Evolutionary conservation across 192 early-diverging fungal genomes (phyloP), one percentile per base, ranked within the genome.

Genomic region (Coemansia sp.): DNA sequence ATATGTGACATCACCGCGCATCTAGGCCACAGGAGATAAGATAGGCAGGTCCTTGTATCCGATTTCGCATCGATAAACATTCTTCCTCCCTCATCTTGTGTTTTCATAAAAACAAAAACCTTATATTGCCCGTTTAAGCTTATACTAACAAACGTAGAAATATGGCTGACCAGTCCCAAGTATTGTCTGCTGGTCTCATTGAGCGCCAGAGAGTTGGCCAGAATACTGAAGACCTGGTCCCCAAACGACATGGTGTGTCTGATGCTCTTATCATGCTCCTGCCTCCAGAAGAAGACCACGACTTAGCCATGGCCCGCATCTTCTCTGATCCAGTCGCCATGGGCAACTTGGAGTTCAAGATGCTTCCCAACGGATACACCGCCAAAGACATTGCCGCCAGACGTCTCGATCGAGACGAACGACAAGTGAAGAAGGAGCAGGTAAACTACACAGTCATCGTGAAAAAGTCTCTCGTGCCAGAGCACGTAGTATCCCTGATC

Each of bases 221-320:
- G 32, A 17, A 17, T 17, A 33, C 55, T 32, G 30, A 58, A 14
- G 62, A 67, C 9, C 47, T 73, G 21, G 39, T 82, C 7, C 79
- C 74, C 39, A 9, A 47, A 44, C 68, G 74, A 16, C 72, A 61
- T 33, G 74, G 79, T 23, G 32, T 39, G 6, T 37, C 38, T 7
- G 68, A 62, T 52, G 46, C 60, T 11, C 35, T 65, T 33, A 42
- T 76, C 26, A 53, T 67, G 42, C 79, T 82, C 13, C 9, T 82
- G 33, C 79, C 79, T 13, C 79, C 79, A 5, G 79, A 82, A 21
- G 70, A 69, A 32, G 68, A 76, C 49, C 74, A 76, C 8, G 79
- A 82, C 28, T 11, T 19, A 10, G 61, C 79, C 23, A 68, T 76
- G 44, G 40, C 62, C 11, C 65, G 71, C 1, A 28, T 82, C 2